Conservation (phyloP, 2,329 filamentous ascomycete species). For the Monosporascus sp. region DNA sequence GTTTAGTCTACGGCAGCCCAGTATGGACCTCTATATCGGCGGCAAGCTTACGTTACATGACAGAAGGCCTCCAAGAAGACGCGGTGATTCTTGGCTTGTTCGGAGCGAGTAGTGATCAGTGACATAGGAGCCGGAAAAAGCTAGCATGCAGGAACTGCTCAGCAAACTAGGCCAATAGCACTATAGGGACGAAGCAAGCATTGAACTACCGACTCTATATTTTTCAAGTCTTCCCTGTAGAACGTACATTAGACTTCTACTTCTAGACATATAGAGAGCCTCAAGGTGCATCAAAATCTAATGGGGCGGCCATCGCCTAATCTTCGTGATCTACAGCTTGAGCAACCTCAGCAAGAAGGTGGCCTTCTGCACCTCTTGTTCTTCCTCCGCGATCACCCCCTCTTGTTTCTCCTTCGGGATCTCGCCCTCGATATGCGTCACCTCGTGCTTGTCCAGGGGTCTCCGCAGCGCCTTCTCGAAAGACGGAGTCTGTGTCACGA, state of each 20-base stretch:
- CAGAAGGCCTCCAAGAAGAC: constrained; percentile 49
- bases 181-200: background rate
- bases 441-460: constrained; percentile 65
- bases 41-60: constrained; percentile 7
- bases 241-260: background rate
- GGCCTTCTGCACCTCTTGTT: constrained; percentile 80
- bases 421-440: constrained; percentile 55
- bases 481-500: constrained; percentile 59
- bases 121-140: no score
- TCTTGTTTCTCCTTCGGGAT: constrained; percentile 45
- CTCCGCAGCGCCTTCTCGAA: constrained; percentile 76
- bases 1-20: constrained; percentile 16
- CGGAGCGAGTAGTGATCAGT: no score
- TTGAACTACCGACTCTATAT: background rate
- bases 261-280: background rate
- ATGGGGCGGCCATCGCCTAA: background rate
- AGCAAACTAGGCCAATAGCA: background rate
- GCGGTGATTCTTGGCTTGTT: constrained; percentile 17
- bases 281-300: background rate
- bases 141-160: no score
- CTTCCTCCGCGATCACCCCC: constrained; percentile 70
- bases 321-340: constrained; percentile 51
- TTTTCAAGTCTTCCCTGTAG: background rate
- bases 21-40: background rate
- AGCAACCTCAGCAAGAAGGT: constrained; percentile 73